Evolutionary conservation across 495 filamentous ascomycete genomes (phyloP), one percentile per base, ranked within the genome.

Genomic region (Trypethelium eluteriae): DNA sequence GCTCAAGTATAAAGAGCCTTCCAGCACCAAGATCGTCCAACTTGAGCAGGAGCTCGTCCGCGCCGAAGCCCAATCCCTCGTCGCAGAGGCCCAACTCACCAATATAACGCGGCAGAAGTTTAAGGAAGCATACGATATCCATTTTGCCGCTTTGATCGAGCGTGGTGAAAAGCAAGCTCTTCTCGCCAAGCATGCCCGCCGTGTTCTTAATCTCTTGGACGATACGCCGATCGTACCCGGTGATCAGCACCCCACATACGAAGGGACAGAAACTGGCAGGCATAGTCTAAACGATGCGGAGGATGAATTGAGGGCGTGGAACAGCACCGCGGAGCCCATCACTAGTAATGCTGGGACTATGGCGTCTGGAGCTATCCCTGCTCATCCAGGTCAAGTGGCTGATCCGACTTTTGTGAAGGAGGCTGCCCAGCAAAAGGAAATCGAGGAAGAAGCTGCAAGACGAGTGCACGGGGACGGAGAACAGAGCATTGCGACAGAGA

Each of bases 21-120:
- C 84, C 66, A 92, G 85, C 70, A 77, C 88, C 0, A 87, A 85
- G 73, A 78, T 98, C 57, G 84, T 88, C 35, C 88, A 85, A 38
- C 81, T 98, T 50, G 94, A 98, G 82, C 93, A 97, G 80, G 94
- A 98, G 81, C 84, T 98, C 57, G 93, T 97, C 5, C 81, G 94
- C 68, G 92, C 92, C 16, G 95, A 98, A 81, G 94, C 94, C 5
- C 92, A 97, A 81, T 92, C 89, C 68, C 76, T 98, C 65, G 94
- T 98, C 70, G 95, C 94, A 2, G 95, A 98, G 77, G 95, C 95
- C 32, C 94, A 98, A 78, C 81, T 98, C 79, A 93, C 89, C 63
- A 98, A 98, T 76, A 85, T 96, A 68, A 98, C 94, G 12, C 86
- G 94, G 59, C 87, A 90, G 72, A 98, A 96, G 77, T 80, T 98